A percentile compares a stretch with the other conserved stretches of the same genome.
These are phyloP conservation scores for Mortierella sp. DNA, from an alignment of 371 early-diverging fungal species.

Conservation along the genomic window DNA sequence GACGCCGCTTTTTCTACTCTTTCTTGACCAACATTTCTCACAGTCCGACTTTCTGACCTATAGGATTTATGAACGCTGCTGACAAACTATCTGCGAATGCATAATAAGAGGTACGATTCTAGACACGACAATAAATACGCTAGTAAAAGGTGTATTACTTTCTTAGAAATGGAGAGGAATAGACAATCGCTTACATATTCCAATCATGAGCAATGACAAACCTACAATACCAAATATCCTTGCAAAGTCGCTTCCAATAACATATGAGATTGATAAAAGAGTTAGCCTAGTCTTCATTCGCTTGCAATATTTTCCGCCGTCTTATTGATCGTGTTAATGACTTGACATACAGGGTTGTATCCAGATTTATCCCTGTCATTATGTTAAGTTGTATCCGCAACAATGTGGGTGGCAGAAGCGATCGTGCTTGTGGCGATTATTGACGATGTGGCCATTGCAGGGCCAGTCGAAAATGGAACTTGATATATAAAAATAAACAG, in stretches of 20 bases:
- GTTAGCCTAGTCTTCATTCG: background rate
- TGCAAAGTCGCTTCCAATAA: background rate
- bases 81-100: conserved; percentile 27
- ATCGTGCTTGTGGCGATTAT: background rate
- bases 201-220: conserved; percentile 24
- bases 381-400: background rate
- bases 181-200: conserved; percentile 24
- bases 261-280: background rate
- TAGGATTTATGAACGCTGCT: conserved; percentile 16
- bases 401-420: background rate
- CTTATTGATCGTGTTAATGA: background rate
- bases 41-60: background rate
- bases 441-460: background rate
- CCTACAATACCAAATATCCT: conserved; percentile 34
- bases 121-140: background rate
- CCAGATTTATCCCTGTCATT: background rate
- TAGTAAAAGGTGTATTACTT: too few species aligned
- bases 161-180: background rate
- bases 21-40: conserved; percentile 3
- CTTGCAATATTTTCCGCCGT: background rate
- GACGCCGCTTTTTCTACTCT: conserved; percentile 18
- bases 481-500: too few species aligned
- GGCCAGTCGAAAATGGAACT: background rate
- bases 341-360: background rate
- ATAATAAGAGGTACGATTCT: background rate